A percentile compares a stretch with the other conserved stretches of the same genome.
phyloP scores from a whole-genome alignment of 2,329 filamentous ascomycete species.

The Thelonectria blattea region DNA sequence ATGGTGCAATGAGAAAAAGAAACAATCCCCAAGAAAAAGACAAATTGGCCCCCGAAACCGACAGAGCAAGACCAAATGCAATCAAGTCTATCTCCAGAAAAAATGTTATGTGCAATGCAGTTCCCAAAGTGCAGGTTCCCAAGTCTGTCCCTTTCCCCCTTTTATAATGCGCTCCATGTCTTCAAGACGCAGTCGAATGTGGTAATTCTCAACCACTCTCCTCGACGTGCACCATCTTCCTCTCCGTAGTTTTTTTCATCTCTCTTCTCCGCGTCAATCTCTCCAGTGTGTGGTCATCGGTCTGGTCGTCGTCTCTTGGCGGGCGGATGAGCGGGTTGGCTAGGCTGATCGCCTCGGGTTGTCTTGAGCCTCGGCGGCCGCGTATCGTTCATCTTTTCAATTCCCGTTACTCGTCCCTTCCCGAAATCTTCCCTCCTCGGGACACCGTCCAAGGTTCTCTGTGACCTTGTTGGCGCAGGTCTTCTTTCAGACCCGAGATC shows the following conservation, averaged over 20 bases:
- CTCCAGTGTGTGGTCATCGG: constrained; percentile 7
- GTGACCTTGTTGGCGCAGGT: constrained; percentile 14
- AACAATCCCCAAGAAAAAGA: constrained; percentile 9
- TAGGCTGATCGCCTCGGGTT: constrained; percentile 9
- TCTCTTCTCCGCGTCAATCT: not conserved
- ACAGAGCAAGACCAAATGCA: constrained; percentile 22
- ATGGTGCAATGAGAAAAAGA: constrained; percentile 17
- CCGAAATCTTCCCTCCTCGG: not conserved
- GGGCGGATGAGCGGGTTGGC: constrained; percentile 3
- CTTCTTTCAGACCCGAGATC: constrained; percentile 22
- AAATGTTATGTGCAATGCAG: constrained; percentile 24
- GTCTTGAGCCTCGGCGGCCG: constrained; percentile 13
- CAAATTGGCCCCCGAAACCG: constrained; percentile 23
- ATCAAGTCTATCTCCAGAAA: constrained; percentile 32
- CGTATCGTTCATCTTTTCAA: constrained; percentile 19
- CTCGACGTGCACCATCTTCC: not conserved
- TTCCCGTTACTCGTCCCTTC: constrained; percentile 6
- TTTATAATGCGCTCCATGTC: constrained; percentile 18
- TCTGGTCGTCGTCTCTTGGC: constrained; percentile 7
- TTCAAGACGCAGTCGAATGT: constrained; percentile 13
- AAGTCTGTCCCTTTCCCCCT: constrained; percentile 19
- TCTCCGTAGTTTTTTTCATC: not conserved
- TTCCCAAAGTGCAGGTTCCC: constrained; percentile 15
- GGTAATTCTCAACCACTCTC: constrained; percentile 8
- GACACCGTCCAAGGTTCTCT: constrained; percentile 11